Percentiles rank a stretch among this genome's conserved stretches.
These are phyloP conservation scores for Helianthus tuberosus DNA, from an alignment of 129 eudicot genomes.

Conservation along the genomic window DNA sequence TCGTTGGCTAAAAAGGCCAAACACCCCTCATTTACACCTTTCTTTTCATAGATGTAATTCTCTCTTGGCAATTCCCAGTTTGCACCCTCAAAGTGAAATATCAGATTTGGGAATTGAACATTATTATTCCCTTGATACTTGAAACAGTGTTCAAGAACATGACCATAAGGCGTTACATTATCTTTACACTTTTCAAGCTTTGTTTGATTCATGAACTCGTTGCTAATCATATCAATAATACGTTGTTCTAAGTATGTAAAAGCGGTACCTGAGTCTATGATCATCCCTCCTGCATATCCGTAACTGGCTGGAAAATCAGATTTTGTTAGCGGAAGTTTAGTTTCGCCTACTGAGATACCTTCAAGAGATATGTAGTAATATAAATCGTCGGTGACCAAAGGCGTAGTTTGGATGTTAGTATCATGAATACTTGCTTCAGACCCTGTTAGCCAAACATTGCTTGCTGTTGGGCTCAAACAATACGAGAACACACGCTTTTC, in stretches of 20 bases:
- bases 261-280: constrained; percentile 51
- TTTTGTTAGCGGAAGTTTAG: constrained; percentile 19
- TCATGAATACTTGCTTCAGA: constrained; percentile 7
- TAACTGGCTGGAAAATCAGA: constrained; percentile 11
- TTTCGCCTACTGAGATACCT: constrained; percentile 45
- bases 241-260: constrained; percentile 35
- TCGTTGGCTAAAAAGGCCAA: constrained; percentile 43
- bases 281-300: constrained; percentile 43
- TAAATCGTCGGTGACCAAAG: constrained; percentile 16
- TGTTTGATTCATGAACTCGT: constrained; percentile 37
- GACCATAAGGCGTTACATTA: neutral
- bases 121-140: constrained; percentile 3
- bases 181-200: constrained; percentile 12
- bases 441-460: constrained; percentile 35
- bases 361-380: constrained; percentile 39
- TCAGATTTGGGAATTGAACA: constrained; percentile 20
- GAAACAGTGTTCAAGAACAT: constrained; percentile 29
- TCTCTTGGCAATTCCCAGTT: constrained; percentile 44
- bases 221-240: constrained; percentile 25
- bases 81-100: constrained; percentile 44
- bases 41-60: constrained; percentile 40
- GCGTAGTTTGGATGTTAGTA: constrained; percentile 22
- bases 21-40: constrained; percentile 18
- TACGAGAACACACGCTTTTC: constrained; percentile 30
- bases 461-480: constrained; percentile 27